phyloP scores from a whole-genome alignment of 2,329 filamentous ascomycete genomes.

The Phyllosticta citribraziliensis region DNA sequence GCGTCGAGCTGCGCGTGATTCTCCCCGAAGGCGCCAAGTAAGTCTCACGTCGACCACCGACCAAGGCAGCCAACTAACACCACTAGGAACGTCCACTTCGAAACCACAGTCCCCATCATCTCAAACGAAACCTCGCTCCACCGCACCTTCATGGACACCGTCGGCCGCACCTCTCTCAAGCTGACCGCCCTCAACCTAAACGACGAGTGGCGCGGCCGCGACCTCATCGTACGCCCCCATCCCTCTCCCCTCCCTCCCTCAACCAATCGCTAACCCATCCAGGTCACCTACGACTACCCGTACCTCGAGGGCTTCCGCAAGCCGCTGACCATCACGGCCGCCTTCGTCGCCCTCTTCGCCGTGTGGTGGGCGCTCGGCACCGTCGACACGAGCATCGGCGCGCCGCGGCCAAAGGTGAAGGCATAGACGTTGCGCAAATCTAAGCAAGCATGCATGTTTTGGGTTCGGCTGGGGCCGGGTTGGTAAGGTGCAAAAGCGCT shows the following conservation, averaged over 20 bases:
- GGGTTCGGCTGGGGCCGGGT: too few species aligned
- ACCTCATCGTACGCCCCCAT: slow-evolving; percentile 51
- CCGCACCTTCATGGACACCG: slow-evolving; percentile 86
- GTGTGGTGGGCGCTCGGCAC: slow-evolving; percentile 65
- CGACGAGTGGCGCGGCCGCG: slow-evolving; percentile 77
- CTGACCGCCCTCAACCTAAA: slow-evolving; percentile 79
- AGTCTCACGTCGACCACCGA: slow-evolving; percentile 26
- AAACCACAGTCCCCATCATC: slow-evolving; percentile 62
- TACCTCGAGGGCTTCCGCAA: slow-evolving; percentile 68
- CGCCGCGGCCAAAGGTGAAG: slow-evolving; percentile 37
- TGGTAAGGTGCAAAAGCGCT: too few species aligned
- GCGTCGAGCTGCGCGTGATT: slow-evolving; percentile 69
- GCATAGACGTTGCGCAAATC: background rate
- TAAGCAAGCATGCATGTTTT: too few species aligned
- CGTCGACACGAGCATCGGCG: slow-evolving; percentile 72
- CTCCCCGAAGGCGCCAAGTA: slow-evolving; percentile 85
- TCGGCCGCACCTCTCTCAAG: slow-evolving; percentile 73
- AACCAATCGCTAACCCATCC: background rate
- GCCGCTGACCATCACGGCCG: slow-evolving; percentile 70
- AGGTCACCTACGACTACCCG: slow-evolving; percentile 77
- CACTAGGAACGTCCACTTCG: slow-evolving; percentile 66
- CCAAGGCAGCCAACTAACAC: background rate
- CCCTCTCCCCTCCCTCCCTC: background rate
- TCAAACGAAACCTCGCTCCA: slow-evolving; percentile 54
- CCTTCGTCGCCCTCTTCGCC: slow-evolving; percentile 63